Conservation (phyloP, 2,329 filamentous ascomycete species). For the Didymella glomerata region DNA sequence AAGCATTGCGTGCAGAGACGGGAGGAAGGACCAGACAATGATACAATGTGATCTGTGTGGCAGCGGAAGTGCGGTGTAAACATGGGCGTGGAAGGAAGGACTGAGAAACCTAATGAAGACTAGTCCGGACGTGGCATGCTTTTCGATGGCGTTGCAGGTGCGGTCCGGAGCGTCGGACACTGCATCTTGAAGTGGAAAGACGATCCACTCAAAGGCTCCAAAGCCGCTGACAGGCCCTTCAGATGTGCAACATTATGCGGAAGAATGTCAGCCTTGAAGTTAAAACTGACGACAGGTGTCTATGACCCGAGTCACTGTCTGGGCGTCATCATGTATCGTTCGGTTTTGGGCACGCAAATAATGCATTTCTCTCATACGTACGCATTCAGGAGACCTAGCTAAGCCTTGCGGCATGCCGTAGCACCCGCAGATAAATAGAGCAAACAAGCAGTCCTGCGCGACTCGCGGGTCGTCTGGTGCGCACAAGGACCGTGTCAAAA, state of each 20-base stretch:
- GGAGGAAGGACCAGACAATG: not conserved
- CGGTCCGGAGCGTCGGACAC: conserved; percentile 4
- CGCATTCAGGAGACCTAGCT: conserved; percentile 4
- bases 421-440: conserved; percentile 1
- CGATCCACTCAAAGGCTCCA: not conserved
- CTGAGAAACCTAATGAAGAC: not conserved
- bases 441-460: not conserved
- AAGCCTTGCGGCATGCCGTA: not conserved
- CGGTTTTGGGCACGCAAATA: not conserved
- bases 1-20: not conserved
- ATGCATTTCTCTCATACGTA: conserved; percentile 3
- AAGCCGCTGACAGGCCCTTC: not conserved
- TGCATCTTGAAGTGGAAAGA: conserved; percentile 6
- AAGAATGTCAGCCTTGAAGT: not conserved
- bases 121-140: conserved; percentile 10
- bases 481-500: not conserved
- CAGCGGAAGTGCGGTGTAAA: not conserved
- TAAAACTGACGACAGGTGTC: not conserved
- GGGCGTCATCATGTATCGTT: not conserved
- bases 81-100: not conserved
- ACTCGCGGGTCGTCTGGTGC: not conserved
- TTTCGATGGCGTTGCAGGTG: not conserved
- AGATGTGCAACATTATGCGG: not conserved
- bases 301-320: not conserved
- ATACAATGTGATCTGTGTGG: not conserved